Conservation (phyloP, 2,329 filamentous ascomycete genomes). For the Verticillium longisporum region DNA sequence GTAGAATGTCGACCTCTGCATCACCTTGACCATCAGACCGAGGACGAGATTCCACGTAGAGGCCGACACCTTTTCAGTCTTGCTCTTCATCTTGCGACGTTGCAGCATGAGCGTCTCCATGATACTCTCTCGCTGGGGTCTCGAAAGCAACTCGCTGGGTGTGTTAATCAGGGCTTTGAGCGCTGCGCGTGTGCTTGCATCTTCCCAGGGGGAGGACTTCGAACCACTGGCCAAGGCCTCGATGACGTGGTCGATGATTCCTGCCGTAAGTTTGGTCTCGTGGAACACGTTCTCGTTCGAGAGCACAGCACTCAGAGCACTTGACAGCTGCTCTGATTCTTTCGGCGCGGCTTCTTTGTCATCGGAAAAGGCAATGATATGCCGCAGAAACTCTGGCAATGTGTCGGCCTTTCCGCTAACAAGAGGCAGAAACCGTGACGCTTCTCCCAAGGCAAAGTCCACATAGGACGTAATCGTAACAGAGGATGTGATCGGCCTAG, state of each 20-base stretch:
- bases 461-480: not conserved
- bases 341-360: not conserved
- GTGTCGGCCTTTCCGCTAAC: slow-evolving; percentile 2
- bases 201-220: slow-evolving; percentile 5
- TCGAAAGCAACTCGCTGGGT: slow-evolving; percentile 31
- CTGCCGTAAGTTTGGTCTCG: slow-evolving; percentile 21
- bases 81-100: slow-evolving; percentile 15
- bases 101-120: slow-evolving; percentile 25
- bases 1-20: slow-evolving; percentile 45
- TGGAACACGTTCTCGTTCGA: slow-evolving; percentile 31
- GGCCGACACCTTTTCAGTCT: slow-evolving; percentile 15
- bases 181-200: slow-evolving; percentile 1
- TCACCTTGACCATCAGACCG: slow-evolving; percentile 40
- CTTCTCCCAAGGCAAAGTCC: slow-evolving; percentile 4
- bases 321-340: slow-evolving; percentile 7
- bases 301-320: slow-evolving; percentile 23
- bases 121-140: slow-evolving; percentile 34
- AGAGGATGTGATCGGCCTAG: not conserved
- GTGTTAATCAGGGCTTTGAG: slow-evolving; percentile 20
- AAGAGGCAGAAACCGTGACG: slow-evolving; percentile 8
- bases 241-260: slow-evolving; percentile 25
- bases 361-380: not conserved
- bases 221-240: slow-evolving; percentile 16
- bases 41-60: slow-evolving; percentile 31
- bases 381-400: slow-evolving; percentile 6